These are phyloP conservation scores for Hevea brasiliensis DNA, from an alignment of 345 rosid species.

Conservation along the genomic window DNA sequence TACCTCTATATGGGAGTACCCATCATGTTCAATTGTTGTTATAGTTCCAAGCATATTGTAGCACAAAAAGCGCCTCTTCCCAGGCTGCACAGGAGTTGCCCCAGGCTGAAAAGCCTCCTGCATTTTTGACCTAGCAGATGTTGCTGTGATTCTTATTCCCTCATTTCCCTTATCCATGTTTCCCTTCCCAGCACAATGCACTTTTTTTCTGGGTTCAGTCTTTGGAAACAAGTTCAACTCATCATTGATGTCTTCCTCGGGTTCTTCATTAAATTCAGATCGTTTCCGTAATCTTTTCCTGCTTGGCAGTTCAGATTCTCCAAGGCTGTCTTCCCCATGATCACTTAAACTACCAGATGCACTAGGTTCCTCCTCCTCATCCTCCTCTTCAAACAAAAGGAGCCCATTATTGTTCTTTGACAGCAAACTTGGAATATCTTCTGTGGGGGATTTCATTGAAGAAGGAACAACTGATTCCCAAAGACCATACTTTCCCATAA, in stretches of 20 bases:
- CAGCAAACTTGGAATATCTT: constrained; percentile 58
- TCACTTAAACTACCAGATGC: constrained; percentile 70
- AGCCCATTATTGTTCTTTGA: constrained; percentile 72
- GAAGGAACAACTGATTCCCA: constrained; percentile 95
- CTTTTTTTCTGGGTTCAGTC: constrained; percentile 41
- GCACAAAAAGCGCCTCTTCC: constrained; percentile 81
- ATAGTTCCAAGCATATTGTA: constrained; percentile 91
- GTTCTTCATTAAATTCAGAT: constrained; percentile 43
- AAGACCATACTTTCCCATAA: constrained; percentile 68
- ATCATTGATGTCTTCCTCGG: constrained; percentile 45
- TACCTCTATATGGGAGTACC: constrained; percentile 93
- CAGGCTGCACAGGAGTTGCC: constrained; percentile 67
- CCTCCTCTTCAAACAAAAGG: constrained; percentile 68
- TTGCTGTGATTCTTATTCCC: constrained; percentile 29
- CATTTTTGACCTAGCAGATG: constrained; percentile 56
- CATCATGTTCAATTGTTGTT: constrained; percentile 86
- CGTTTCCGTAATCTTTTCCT: constrained; percentile 70
- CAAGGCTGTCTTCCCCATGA: constrained; percentile 53
- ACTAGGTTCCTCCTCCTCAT: constrained; percentile 51
- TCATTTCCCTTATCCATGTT: constrained; percentile 42
- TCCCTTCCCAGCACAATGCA: constrained; percentile 36
- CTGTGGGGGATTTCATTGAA: constrained; percentile 84
- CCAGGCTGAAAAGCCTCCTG: constrained; percentile 96
- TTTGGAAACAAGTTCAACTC: constrained; percentile 43
- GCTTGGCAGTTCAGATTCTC: constrained; percentile 57